Evolutionary conservation across 371 early-diverging fungal species (phyloP).

Genomic region (Gilbertella persicaria): DNA sequence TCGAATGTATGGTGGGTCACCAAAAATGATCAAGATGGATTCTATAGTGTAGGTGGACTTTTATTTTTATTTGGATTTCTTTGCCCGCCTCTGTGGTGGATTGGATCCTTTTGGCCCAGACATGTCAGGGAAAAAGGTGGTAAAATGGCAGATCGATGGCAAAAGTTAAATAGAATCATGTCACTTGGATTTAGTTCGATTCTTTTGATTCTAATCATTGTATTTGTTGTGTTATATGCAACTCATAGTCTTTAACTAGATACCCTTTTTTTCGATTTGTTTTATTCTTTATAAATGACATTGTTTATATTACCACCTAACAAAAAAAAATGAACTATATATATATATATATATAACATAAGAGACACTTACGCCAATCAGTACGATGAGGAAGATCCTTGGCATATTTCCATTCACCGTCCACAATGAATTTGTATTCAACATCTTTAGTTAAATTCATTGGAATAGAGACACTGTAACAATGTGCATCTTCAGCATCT

Average conservation of each 20-base stretch:
- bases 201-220: conserved; percentile 33
- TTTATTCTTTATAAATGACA: conserved; percentile 12
- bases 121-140: conserved; percentile 32
- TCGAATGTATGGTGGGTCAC: conserved; percentile 32
- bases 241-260: conserved; percentile 1
- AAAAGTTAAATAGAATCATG: conserved; percentile 40
- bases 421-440: conserved; percentile 50
- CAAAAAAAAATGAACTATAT: not conserved
- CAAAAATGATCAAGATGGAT: conserved; percentile 34
- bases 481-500: conserved; percentile 18
- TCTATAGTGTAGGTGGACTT: conserved; percentile 31
- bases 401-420: conserved; percentile 51
- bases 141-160: conserved; percentile 52
- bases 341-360: not conserved
- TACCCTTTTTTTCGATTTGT: conserved; percentile 1
- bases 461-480: conserved; percentile 28
- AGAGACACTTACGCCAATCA: conserved; percentile 23
- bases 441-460: conserved; percentile 27
- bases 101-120: conserved; percentile 42
- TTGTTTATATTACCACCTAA: conserved; percentile 26
- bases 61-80: conserved; percentile 50
- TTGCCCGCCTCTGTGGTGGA: conserved; percentile 49
- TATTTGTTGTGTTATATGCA: conserved; percentile 28
- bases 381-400: conserved; percentile 30
- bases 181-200: conserved; percentile 48